These are phyloP conservation scores for Neospermospora avenae DNA, from an alignment of 2,329 filamentous ascomycete genomes.

Conservation along the genomic window DNA sequence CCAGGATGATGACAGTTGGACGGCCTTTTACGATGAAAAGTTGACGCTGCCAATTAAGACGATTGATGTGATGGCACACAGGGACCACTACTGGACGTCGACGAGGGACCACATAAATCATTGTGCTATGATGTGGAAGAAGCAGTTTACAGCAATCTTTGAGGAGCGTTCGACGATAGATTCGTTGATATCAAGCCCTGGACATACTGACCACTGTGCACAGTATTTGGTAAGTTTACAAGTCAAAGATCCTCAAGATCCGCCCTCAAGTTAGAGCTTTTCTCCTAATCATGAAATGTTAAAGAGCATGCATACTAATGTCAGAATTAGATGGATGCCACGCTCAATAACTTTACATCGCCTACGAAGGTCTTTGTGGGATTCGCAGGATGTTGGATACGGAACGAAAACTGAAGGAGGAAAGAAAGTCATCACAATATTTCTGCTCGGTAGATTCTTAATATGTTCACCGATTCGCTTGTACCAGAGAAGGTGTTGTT, in stretches of 20 bases:
- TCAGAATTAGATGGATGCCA: neutral
- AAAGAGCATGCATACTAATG: too few relatives aligned
- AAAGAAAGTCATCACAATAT: neutral
- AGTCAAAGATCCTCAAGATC: too few relatives aligned
- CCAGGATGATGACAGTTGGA: slow-evolving; percentile 12
- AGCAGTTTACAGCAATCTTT: slow-evolving; percentile 39
- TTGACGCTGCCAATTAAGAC: slow-evolving; percentile 7
- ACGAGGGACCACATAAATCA: slow-evolving; percentile 37
- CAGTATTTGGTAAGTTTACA: neutral
- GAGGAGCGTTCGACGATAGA: slow-evolving; percentile 27
- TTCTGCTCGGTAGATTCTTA: neutral
- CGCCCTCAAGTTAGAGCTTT: too few relatives aligned
- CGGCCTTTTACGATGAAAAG: slow-evolving; percentile 8
- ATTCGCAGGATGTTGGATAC: slow-evolving; percentile 17
- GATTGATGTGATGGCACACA: slow-evolving; percentile 11
- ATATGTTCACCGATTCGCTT: neutral
- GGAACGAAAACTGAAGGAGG: neutral
- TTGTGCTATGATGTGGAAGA: slow-evolving; percentile 40
- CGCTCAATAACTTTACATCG: neutral
- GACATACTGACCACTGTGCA: slow-evolving; percentile 18
- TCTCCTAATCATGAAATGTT: too few relatives aligned
- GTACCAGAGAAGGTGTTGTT: too few relatives aligned
- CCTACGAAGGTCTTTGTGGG: slow-evolving; percentile 12
- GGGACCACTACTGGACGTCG: slow-evolving; percentile 12
- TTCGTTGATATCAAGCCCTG: slow-evolving; percentile 3